Conservation (phyloP, 192 early-diverging fungal species). For the Pecoramyces ruminantium region DNA sequence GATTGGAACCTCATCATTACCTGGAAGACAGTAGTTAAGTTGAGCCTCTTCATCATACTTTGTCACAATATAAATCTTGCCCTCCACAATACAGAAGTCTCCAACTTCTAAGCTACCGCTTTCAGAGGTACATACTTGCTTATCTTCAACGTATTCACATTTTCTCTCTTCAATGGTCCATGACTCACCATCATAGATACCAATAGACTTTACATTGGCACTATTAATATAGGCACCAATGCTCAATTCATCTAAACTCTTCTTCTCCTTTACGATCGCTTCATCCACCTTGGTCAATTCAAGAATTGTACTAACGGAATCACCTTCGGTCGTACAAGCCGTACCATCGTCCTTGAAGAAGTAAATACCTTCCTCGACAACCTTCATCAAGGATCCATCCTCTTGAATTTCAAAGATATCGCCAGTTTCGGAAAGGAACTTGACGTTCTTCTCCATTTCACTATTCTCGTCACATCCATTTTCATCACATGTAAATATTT, state of each 20-base stretch:
- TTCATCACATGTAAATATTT: too few relatives aligned
- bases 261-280: too few relatives aligned
- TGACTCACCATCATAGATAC: background rate
- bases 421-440: too few relatives aligned
- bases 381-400: too few relatives aligned
- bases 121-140: background rate
- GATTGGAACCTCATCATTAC: background rate
- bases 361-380: too few relatives aligned
- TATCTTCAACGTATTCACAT: background rate
- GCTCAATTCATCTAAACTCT: background rate
- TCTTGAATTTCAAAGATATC: too few relatives aligned
- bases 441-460: too few relatives aligned
- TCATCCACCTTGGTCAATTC: too few relatives aligned
- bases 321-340: too few relatives aligned
- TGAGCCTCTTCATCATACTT: background rate
- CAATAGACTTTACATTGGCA: background rate
- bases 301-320: too few relatives aligned
- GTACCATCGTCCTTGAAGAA: too few relatives aligned
- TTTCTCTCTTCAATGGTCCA: background rate
- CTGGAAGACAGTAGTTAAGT: background rate
- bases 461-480: too few relatives aligned
- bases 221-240: background rate
- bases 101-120: background rate
- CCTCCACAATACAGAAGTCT: background rate
- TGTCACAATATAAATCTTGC: background rate